phyloP scores from a whole-genome alignment of 495 filamentous ascomycete species.

The Podospora anserina region DNA sequence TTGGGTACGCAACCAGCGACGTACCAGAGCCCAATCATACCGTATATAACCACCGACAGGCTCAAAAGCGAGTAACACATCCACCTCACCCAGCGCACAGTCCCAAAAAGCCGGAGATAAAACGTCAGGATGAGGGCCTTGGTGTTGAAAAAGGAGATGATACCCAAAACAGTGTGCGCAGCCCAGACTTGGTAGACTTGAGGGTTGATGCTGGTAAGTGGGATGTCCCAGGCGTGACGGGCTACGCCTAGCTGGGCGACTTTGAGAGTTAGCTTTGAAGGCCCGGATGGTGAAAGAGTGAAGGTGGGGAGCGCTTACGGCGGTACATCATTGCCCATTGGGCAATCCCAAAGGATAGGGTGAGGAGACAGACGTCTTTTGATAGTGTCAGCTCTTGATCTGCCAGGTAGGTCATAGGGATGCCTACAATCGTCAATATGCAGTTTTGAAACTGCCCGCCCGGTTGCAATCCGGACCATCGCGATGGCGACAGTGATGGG shows the following conservation, averaged over 20 bases:
- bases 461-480: not conserved
- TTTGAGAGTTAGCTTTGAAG: not conserved
- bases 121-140: constrained; percentile 4
- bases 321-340: not conserved
- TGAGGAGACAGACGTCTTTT: not conserved
- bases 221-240: not conserved
- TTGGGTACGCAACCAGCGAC: not conserved
- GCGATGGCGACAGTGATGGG: not conserved
- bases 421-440: not conserved
- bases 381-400: not conserved
- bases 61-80: not conserved
- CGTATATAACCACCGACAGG: not conserved
- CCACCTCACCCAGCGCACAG: not conserved
- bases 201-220: not conserved
- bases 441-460: not conserved
- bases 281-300: too few relatives aligned
- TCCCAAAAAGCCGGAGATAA: constrained; percentile 7
- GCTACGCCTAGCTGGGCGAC: not conserved
- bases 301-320: not conserved
- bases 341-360: not conserved
- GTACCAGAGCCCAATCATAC: not conserved
- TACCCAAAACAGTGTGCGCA: not conserved
- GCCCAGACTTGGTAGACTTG: not conserved
- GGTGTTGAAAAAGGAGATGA: constrained; percentile 1
- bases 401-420: not conserved